A percentile compares a stretch with the other conserved stretches of the same genome.
These are phyloP conservation scores for Umbelopsis sp. DNA, from an alignment of 192 early-diverging fungal species.

Conservation along the genomic window DNA sequence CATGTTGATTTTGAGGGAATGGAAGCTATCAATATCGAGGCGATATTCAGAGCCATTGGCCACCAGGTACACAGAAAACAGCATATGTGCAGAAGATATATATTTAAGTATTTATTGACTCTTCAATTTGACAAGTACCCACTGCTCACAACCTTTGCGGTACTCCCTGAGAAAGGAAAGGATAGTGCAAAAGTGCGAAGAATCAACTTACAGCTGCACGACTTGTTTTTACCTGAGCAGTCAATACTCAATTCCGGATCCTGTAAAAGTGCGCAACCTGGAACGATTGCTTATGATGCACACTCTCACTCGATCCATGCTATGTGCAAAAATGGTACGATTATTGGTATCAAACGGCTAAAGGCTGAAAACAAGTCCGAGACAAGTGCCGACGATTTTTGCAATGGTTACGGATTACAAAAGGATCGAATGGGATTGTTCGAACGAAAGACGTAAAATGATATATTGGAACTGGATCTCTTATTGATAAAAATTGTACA, in stretches of 20 bases:
- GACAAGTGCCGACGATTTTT: slow-evolving; percentile 60
- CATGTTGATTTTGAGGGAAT: slow-evolving; percentile 61
- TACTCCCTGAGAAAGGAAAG: slow-evolving; percentile 14
- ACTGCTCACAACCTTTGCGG: slow-evolving; percentile 49
- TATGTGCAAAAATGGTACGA: slow-evolving; percentile 51
- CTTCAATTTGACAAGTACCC: slow-evolving; percentile 45
- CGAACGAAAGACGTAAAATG: neutral
- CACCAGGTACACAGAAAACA: slow-evolving; percentile 56
- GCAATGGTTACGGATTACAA: slow-evolving; percentile 63
- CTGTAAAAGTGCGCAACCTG: slow-evolving; percentile 27
- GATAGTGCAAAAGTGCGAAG: neutral
- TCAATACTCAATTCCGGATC: slow-evolving; percentile 13
- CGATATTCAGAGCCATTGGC: slow-evolving; percentile 73
- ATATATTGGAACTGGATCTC: neutral
- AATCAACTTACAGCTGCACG: slow-evolving; percentile 43
- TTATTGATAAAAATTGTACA: neutral
- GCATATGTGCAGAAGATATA: slow-evolving; percentile 15
- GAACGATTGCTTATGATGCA: slow-evolving; percentile 41
- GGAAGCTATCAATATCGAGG: slow-evolving; percentile 61
- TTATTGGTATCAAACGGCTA: slow-evolving; percentile 49
- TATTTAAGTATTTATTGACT: slow-evolving; percentile 8
- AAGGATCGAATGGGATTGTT: neutral
- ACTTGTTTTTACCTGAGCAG: slow-evolving; percentile 31
- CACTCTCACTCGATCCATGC: slow-evolving; percentile 43
- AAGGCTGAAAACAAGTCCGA: slow-evolving; percentile 65